Evolutionary conservation across 2,329 filamentous ascomycete species (phyloP), one percentile per base, ranked within the genome.

Genomic region (Cercospora sp.): DNA sequence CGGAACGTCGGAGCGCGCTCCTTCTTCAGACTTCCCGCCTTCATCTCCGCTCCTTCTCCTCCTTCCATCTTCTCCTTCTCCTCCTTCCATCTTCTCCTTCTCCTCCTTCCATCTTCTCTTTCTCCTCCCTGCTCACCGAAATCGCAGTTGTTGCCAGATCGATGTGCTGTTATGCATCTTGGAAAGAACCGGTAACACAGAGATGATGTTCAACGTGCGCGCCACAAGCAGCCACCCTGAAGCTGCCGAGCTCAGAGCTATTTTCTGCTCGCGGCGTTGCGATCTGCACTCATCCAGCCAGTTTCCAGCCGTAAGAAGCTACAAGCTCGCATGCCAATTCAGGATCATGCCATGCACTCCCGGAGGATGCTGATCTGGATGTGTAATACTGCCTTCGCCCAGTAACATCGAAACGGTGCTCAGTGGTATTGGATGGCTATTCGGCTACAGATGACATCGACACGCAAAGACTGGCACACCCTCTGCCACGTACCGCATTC

Each of bases 401-500:
- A 30, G 48, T 28, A 55, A 55, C 23, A 16, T n/a, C 48, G 3
- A n/a, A 51, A 55, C 48, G 48, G 23, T 36, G 55, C 55, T 18
- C 55, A 18, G 55, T 31, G 28, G 31, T 16, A 59, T 59, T 59
- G 55, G 28, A 33, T 18, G 48, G 48, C 48, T 13, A 28, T 13
- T 2, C 16, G 18, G 55, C 55, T 59, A 16, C 16, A 23, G 28
- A 23, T 36, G 31, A 20, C n/a, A 3, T 28, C n/a, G 31, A 59
- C n/a, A n/a, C 55, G 28, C 28, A 33, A 59, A 36, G 28, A 59
- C 31, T 31, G 55, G 55, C 55, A 5, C 31, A 12, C 18, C 55
- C 55, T 59, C 28, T 36, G 55, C 55, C 55, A 59, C 55, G 55
- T 59, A 59, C 55, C 55, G 28, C 30, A 36, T 33, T 59, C 30